Evolutionary conservation across 805 yeast species (phyloP).

Genomic region (Yamadazyma ubonensis): DNA sequence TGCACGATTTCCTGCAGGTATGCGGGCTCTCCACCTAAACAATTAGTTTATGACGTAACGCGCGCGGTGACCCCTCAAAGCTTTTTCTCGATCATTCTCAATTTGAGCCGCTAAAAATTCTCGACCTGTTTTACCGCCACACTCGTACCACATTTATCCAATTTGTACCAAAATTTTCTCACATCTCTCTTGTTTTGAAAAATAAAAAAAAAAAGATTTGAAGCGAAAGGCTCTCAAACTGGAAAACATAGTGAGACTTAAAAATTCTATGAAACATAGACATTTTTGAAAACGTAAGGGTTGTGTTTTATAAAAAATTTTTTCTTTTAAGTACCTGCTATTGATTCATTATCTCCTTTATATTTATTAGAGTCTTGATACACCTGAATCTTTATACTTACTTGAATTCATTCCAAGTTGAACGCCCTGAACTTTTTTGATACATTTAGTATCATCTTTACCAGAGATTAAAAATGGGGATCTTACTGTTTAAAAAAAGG

Average conservation of each 20-base stretch:
- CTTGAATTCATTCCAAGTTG: no score
- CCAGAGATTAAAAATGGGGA: constrained; percentile 5
- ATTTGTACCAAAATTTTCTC: no score
- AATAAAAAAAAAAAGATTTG: constrained; percentile 1
- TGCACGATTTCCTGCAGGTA: constrained; percentile 1
- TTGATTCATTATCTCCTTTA: no score
- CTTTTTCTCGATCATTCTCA: neutral
- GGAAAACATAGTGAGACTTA: constrained; percentile 11
- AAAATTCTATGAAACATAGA: constrained; percentile 6
- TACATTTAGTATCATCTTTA: neutral
- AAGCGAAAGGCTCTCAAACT: constrained; percentile 5
- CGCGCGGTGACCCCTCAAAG: constrained; percentile 4
- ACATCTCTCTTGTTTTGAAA: neutral
- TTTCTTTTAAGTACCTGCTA: neutral
- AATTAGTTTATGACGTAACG: constrained; percentile 1
- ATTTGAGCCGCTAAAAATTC: neutral
- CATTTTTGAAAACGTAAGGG: constrained; percentile 5
- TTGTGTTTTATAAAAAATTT: neutral
- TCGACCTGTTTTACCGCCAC: no score
- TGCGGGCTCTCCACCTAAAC: constrained; percentile 1
- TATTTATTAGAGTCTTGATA: no score
- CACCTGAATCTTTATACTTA: no score
- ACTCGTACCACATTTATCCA: neutral
- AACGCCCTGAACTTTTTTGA: neutral
- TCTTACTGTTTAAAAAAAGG: constrained; percentile 13